phyloP scores from a whole-genome alignment of 2,329 filamentous ascomycete species.

The Trichoderma oligosporum region DNA sequence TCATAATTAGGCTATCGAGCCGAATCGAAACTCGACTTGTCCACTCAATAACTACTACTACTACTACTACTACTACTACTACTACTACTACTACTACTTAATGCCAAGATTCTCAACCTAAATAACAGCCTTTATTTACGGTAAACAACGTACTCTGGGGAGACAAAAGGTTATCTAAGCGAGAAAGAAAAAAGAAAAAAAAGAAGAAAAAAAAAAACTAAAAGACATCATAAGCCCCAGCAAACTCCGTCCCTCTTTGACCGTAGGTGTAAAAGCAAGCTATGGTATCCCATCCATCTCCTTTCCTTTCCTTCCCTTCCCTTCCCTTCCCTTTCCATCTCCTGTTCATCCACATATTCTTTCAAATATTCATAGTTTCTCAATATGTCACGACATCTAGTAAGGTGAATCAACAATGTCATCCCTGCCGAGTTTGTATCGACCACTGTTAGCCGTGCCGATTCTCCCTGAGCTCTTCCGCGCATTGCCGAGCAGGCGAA shows the following conservation, averaged over 20 bases:
- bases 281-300: slow-evolving; percentile 15
- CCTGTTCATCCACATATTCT: neutral
- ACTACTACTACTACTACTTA: too few relatives aligned
- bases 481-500: slow-evolving; percentile 45
- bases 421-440: slow-evolving; percentile 72
- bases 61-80: too few relatives aligned
- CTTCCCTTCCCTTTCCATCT: neutral
- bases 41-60: too few relatives aligned
- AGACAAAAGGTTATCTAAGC: slow-evolving; percentile 12
- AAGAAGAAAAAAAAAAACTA: neutral
- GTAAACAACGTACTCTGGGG: neutral
- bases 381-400: slow-evolving; percentile 30
- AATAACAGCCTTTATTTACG: neutral
- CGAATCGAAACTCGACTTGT: too few relatives aligned
- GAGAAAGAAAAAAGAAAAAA: slow-evolving; percentile 3
- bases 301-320: neutral
- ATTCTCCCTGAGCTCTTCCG: slow-evolving; percentile 51
- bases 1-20: too few relatives aligned
- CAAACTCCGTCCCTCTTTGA: slow-evolving; percentile 8
- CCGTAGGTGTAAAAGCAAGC: neutral
- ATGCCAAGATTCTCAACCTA: too few relatives aligned
- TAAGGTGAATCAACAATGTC: slow-evolving; percentile 76
- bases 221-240: slow-evolving; percentile 6
- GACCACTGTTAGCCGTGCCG: slow-evolving; percentile 51
- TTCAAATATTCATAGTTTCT: neutral